Base-by-base conservation (phyloP, 805 yeast genomes). In the Spathaspora gorwiae region DNA sequence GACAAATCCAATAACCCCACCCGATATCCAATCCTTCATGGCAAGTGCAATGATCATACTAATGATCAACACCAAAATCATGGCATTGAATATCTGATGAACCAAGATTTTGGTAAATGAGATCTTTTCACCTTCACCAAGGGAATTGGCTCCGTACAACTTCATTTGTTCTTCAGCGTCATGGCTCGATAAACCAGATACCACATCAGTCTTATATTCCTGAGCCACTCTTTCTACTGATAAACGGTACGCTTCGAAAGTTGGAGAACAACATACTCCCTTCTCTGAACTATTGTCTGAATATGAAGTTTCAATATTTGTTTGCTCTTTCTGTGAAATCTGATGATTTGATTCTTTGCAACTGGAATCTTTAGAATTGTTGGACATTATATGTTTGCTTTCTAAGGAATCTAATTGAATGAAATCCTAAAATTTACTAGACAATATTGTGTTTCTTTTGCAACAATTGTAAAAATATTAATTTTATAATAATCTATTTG, bases 11-110 rank as follows among this genome's bases (percentile, higher is more conserved):
- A 85, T 83, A 31, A 86, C 92, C 44, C 92, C 94, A 41, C 90
- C 94, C 7, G 88, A 81, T 51, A 85, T 86, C 84, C 87, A 85
- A 61, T 86, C 92, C 47, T 73, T 71, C 51, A 86, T 83, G 14
- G 84, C 90, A 40, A 84, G 72, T 4, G 90, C 82, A 42, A 85
- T 83, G 13, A 80, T 61, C 85, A 82, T 79, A 13, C 88, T 79
- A 32, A 83, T 82, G 44, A 84, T 64, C 51, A 84, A 70, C 8
- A 85, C 92, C 51, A 85, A 64, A 40, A 84, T 80, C 94, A 85
- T 85, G 40, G 94, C 92, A 57, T 85, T 85, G 61, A 81, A 81
- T 1, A 81, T 68, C 54, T 85, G 94, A 51, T 83, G 84, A 35
- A 83, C 66, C 26, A 85, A 49, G 44, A 86, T 84, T 42, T 66